Conservation (phyloP, 768 basidiomycete species). For the Gautieria morchelliformis region DNA sequence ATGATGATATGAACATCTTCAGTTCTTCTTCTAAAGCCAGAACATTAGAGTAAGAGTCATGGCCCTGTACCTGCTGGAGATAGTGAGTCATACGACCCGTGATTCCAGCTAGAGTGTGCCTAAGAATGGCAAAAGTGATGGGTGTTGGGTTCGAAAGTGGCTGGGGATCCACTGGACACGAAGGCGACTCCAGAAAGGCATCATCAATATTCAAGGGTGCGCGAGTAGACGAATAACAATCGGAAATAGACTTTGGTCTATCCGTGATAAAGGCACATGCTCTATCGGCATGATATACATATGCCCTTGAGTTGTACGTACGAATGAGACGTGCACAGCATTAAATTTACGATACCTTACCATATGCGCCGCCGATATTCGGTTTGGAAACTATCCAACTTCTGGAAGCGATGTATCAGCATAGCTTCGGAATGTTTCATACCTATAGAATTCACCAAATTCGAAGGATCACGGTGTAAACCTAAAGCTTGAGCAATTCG, state of each 20-base stretch:
- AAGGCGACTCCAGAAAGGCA: conserved; percentile 30
- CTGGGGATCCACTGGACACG: conserved; percentile 36
- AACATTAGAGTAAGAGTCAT: conserved; percentile 78
- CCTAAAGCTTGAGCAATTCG: conserved; percentile 91
- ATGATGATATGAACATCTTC: conserved; percentile 57
- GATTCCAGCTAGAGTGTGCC: conserved; percentile 72
- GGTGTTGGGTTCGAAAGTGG: conserved; percentile 64
- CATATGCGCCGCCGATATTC: conserved; percentile 90
- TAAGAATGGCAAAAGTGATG: conserved; percentile 82
- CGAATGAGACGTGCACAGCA: conserved; percentile 1
- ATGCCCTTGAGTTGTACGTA: conserved; percentile 45
- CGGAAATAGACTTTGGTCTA: conserved; percentile 81
- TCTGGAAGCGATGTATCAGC: conserved; percentile 29
- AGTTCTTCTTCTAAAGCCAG: conserved; percentile 75
- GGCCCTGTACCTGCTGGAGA: conserved; percentile 77
- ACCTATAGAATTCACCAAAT: conserved; percentile 45
- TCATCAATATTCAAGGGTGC: conserved; percentile 68
- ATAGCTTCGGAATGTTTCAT: not conserved
- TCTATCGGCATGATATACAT: conserved; percentile 88
- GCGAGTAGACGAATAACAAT: conserved; percentile 78
- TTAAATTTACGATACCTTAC: conserved; percentile 29
- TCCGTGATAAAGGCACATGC: conserved; percentile 89
- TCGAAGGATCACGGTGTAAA: conserved; percentile 79
- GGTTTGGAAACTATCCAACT: conserved; percentile 62
- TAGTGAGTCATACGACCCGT: conserved; percentile 90